Evolutionary conservation across 805 yeast species (phyloP).

Genomic region (Kuraishia capsulata): DNA sequence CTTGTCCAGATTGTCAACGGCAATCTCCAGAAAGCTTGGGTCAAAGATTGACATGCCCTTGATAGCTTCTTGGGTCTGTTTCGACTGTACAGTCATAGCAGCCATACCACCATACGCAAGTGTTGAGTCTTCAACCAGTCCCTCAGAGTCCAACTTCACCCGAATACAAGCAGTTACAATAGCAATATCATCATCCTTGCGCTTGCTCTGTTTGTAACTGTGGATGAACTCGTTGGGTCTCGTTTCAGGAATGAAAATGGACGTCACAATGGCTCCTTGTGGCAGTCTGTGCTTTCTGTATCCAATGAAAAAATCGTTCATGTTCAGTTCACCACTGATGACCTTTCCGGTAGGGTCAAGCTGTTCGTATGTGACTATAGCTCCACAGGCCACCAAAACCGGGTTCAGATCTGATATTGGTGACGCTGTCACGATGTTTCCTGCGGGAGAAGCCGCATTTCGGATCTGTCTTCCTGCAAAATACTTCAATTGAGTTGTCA

Average conservation of each 20-base stretch:
- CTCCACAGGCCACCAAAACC: slow-evolving; percentile 31
- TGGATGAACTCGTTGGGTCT: slow-evolving; percentile 24
- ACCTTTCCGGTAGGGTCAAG: slow-evolving; percentile 16
- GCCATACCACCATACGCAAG: slow-evolving; percentile 41
- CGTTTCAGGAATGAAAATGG: slow-evolving; percentile 31
- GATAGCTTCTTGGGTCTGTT: slow-evolving; percentile 19
- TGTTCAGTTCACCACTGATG: slow-evolving; percentile 15
- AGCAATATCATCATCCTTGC: slow-evolving; percentile 42
- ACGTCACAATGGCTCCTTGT: slow-evolving; percentile 23
- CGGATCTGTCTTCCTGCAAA: slow-evolving; percentile 42
- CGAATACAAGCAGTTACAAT: slow-evolving; percentile 35
- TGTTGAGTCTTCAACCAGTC: slow-evolving; percentile 19
- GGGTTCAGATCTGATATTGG: slow-evolving; percentile 42
- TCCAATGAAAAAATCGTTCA: slow-evolving; percentile 32
- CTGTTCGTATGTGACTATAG: slow-evolving; percentile 25
- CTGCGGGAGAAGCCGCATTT: slow-evolving; percentile 41
- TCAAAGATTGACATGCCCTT: slow-evolving; percentile 14
- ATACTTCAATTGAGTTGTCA: slow-evolving; percentile 30
- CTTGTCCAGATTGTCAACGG: slow-evolving; percentile 15
- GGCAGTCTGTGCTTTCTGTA: slow-evolving; percentile 32
- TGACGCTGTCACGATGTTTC: slow-evolving; percentile 39
- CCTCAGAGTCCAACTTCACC: slow-evolving; percentile 13
- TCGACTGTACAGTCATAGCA: slow-evolving; percentile 31
- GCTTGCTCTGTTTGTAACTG: slow-evolving; percentile 35
- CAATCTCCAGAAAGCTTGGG: slow-evolving; percentile 19